These are phyloP conservation scores for Hypoxylon sp. DNA, from an alignment of 2,329 filamentous ascomycete species.

Conservation along the genomic window DNA sequence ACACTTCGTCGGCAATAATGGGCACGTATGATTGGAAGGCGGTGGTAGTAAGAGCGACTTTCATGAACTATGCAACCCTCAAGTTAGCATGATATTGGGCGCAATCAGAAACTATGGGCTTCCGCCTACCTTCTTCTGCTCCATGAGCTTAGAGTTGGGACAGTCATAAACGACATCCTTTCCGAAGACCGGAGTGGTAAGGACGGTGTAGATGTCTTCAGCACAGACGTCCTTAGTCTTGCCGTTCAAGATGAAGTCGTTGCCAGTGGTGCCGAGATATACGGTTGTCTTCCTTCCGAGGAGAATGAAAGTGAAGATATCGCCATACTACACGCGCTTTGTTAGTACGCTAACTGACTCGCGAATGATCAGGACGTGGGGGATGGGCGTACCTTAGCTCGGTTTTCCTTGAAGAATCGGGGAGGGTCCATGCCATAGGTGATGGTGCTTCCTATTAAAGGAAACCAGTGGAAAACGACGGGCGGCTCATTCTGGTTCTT, in stretches of 20 bases:
- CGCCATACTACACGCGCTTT: slow-evolving; percentile 75
- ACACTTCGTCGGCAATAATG: slow-evolving; percentile 82
- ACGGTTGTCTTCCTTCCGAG: slow-evolving; percentile 93
- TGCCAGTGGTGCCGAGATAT: slow-evolving; percentile 83
- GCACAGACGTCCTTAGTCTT: slow-evolving; percentile 92
- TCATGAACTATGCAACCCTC: slow-evolving; percentile 75
- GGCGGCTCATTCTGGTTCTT: slow-evolving; percentile 87
- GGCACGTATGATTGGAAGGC: slow-evolving; percentile 82
- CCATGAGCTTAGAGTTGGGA: slow-evolving; percentile 92
- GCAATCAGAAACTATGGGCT: background rate
- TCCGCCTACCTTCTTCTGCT: slow-evolving; percentile 86
- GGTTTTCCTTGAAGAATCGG: slow-evolving; percentile 83
- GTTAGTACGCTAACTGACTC: slow-evolving; percentile 15
- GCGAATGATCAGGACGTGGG: background rate
- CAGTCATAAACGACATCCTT: slow-evolving; percentile 92
- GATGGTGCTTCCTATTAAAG: slow-evolving; percentile 89
- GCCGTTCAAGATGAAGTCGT: slow-evolving; percentile 92
- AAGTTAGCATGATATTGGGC: slow-evolving; percentile 8
- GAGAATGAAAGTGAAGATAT: slow-evolving; percentile 90
- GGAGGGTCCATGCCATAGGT: slow-evolving; percentile 96
- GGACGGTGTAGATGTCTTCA: slow-evolving; percentile 88
- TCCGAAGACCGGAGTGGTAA: slow-evolving; percentile 82
- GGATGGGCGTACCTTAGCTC: slow-evolving; percentile 75
- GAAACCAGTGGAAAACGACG: slow-evolving; percentile 85
- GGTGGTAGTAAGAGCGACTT: slow-evolving; percentile 82